Base-by-base conservation (phyloP, 768 basidiomycete species). In the Trametes maxima region DNA sequence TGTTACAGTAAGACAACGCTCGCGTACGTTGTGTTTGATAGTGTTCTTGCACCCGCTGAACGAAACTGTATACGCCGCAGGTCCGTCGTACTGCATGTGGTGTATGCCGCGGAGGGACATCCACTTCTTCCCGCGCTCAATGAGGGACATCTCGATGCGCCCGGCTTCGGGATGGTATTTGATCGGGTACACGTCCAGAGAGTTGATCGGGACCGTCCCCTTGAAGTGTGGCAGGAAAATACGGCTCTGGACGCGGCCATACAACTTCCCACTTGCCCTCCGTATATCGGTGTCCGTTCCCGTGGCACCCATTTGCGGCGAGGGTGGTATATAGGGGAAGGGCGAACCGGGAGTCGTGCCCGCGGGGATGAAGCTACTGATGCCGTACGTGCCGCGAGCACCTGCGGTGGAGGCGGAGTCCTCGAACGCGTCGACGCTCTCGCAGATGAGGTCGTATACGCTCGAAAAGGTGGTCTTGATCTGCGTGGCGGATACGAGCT, bases 101-200 rank as follows among this genome's bases (percentile, higher is more conserved):
- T 84, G 84, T 3, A 82, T 70, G 0, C 83, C 83, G 25, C 77
- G 79, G 33, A 85, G 67, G 1, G 70, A 71, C 16, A 75, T 67
- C 85, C 86, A 87, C 67, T 81, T 84, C 73, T 76, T 77, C 6
- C 85, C 86, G 12, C 86, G 76, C 37, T 70, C 71, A 28, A 76
- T 50, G 16, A 86, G 67, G 19, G 65, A 60, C 49, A 74, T 69
- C 25, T 75, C 69, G 45, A 86, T 65, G 16, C 74, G 74, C 12
- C 69, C 73, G 49, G 76, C 75, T n/a, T 77, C 74, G 0, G 74
- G 72, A 64, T 84, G 80, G 70, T 78, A 85, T 50, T 76, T 70
- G 53, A 87, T 65, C 0, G 87, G 85, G 63, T 80, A 85, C 0
- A 75, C 79, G 63, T 82, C 78, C 49, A 87, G 68, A 3, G 75